These are phyloP conservation scores for Otatea glauca DNA, from an alignment of 176 grass and related monocot genomes.

Conservation along the genomic window DNA sequence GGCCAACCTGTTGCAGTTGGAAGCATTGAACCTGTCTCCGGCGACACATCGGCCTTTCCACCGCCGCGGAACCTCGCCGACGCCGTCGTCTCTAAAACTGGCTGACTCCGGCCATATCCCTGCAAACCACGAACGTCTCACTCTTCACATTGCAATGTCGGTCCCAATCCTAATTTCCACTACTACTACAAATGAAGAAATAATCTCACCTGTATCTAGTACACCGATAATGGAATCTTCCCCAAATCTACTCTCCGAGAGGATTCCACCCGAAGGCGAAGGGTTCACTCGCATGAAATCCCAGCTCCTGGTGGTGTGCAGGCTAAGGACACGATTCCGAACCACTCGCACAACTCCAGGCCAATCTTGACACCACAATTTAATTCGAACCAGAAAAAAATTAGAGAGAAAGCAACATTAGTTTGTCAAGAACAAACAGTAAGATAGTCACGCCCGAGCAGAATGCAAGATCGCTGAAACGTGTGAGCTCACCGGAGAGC, in stretches of 20 bases:
- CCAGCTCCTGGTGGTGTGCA: slow-evolving; percentile 97
- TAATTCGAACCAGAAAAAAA: neutral
- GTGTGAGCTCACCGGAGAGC: slow-evolving; percentile 61
- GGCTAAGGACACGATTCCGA: slow-evolving; percentile 75
- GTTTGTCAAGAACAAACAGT: slow-evolving; percentile 2
- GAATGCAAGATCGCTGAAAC: neutral
- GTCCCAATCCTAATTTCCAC: neutral
- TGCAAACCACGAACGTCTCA: slow-evolving; percentile 43
- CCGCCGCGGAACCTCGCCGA: slow-evolving; percentile 65
- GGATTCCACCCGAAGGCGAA: slow-evolving; percentile 45
- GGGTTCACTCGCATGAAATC: slow-evolving; percentile 80
- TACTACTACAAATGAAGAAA: neutral
- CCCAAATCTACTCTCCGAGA: slow-evolving; percentile 66
- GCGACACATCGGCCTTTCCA: slow-evolving; percentile 83
- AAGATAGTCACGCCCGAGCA: neutral
- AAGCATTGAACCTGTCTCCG: slow-evolving; percentile 79
- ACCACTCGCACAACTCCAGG: slow-evolving; percentile 80
- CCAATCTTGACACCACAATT: slow-evolving; percentile 55
- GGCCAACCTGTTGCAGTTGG: slow-evolving; percentile 88
- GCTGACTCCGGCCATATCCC: slow-evolving; percentile 97
- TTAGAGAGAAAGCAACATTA: neutral
- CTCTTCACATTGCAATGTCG: neutral
- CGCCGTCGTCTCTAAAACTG: slow-evolving; percentile 76
- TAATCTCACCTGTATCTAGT: slow-evolving; percentile 73
- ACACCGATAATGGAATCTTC: slow-evolving; percentile 84